phyloP scores from a whole-genome alignment of 768 basidiomycete species.

The Phaffia australis region DNA sequence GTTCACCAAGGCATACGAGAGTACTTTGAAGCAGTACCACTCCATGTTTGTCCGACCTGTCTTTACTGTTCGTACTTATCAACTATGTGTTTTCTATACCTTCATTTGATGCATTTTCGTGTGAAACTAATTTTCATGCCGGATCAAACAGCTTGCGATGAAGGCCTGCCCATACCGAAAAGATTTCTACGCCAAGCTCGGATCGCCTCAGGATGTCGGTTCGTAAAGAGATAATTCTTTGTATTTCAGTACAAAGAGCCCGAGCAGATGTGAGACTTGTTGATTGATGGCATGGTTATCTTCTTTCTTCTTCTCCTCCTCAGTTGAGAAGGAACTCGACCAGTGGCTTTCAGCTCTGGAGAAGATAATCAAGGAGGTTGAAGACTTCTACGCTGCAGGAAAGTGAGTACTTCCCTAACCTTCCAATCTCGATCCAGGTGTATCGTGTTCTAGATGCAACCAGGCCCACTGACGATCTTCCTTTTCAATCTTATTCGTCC shows the following conservation, averaged over 20 bases:
- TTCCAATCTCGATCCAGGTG: no score
- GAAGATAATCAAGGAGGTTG: constrained; percentile 44
- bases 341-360: constrained; percentile 50
- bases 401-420: constrained; percentile 7
- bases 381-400: constrained; percentile 40
- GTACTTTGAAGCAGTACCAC: constrained; percentile 73
- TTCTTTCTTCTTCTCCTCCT: not conserved
- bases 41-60: constrained; percentile 55
- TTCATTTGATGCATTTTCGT: not conserved
- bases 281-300: not conserved
- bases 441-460: no score
- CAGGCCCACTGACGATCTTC: no score
- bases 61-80: constrained; percentile 45
- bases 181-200: constrained; percentile 52
- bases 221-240: not conserved
- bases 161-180: constrained; percentile 55
- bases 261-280: not conserved
- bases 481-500: no score
- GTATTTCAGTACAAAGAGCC: not conserved
- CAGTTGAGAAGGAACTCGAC: constrained; percentile 44
- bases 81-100: not conserved
- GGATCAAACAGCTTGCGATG: constrained; percentile 48
- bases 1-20: constrained; percentile 71
- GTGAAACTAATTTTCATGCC: not conserved
- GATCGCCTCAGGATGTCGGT: constrained; percentile 41